Percentiles rank a stretch among this genome's conserved stretches.
phyloP scores from a whole-genome alignment of 2,329 filamentous ascomycete species.

The Biscogniauxia marginata region DNA sequence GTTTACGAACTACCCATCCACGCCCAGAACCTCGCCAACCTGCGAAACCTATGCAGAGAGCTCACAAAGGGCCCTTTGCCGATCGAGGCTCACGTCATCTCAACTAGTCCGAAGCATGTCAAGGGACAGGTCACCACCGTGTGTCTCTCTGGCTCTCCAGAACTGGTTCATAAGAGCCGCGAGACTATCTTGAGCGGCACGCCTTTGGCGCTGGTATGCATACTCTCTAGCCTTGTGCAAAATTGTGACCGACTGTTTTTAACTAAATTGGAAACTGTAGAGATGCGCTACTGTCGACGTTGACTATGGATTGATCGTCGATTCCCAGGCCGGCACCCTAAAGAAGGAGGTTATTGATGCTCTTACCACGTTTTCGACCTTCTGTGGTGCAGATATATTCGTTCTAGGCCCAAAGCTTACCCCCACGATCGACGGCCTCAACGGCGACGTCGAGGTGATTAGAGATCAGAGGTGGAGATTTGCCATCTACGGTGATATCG shows the following conservation, averaged over 20 bases:
- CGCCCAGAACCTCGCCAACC: constrained; percentile 75
- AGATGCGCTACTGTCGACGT: constrained; percentile 92
- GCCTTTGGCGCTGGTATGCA: constrained; percentile 83
- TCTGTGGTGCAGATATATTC: constrained; percentile 95
- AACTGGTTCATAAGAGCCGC: constrained; percentile 84
- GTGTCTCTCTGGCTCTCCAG: constrained; percentile 82
- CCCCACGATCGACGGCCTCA: constrained; percentile 71
- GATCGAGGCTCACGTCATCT: constrained; percentile 80
- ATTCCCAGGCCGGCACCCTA: constrained; percentile 64
- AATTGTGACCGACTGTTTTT: constrained; percentile 16
- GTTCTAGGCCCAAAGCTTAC: constrained; percentile 86
- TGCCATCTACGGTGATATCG: constrained; percentile 90
- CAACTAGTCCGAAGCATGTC: constrained; percentile 72
- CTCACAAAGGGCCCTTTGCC: constrained; percentile 70
- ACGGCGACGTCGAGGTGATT: constrained; percentile 77
- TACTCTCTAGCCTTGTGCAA: constrained; percentile 9
- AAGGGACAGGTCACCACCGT: constrained; percentile 79
- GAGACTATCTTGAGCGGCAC: constrained; percentile 89
- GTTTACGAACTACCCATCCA: constrained; percentile 92
- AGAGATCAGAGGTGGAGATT: constrained; percentile 89
- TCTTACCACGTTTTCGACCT: constrained; percentile 81
- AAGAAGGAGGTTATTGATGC: constrained; percentile 77
- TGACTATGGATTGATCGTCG: constrained; percentile 85
- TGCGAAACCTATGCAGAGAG: constrained; percentile 78
- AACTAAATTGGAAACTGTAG: constrained; percentile 49